Conservation (phyloP, 495 filamentous ascomycete genomes). For the Penicillium cataractarum region DNA sequence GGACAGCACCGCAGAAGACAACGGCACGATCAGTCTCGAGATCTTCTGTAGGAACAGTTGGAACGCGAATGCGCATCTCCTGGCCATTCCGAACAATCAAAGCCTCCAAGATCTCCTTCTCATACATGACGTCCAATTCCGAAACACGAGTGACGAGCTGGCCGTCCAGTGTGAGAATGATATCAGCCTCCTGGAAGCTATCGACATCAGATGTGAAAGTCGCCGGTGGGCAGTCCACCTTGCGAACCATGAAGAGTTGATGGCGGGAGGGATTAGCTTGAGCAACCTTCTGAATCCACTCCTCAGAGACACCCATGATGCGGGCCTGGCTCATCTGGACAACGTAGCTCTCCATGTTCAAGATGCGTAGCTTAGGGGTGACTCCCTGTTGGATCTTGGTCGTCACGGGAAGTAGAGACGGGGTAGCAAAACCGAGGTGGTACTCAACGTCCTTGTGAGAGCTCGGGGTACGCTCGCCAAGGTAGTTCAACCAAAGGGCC, state of each 20-base stretch:
- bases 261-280: constrained; percentile 85
- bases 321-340: constrained; percentile 98
- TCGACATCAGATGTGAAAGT: constrained; percentile 39
- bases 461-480: constrained; percentile 80
- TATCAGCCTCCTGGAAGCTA: constrained; percentile 81
- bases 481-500: constrained; percentile 93
- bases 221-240: constrained; percentile 74
- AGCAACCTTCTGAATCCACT: constrained; percentile 91
- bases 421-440: constrained; percentile 90
- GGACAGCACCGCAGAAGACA: constrained; percentile 91
- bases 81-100: constrained; percentile 83
- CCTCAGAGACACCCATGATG: constrained; percentile 95
- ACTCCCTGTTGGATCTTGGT: constrained; percentile 79
- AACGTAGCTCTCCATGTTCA: constrained; percentile 91
- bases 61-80: constrained; percentile 76
- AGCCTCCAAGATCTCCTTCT: constrained; percentile 79
- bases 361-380: constrained; percentile 79
- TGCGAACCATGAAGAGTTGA: constrained; percentile 98
- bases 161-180: constrained; percentile 88
- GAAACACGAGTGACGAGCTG: constrained; percentile 91
- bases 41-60: constrained; percentile 86
- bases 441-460: constrained; percentile 93
- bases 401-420: constrained; percentile 81
- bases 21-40: constrained; percentile 90
- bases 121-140: constrained; percentile 96